Conservation (phyloP, 2,329 filamentous ascomycete genomes). For the Aspergillus pseudotamarii region DNA sequence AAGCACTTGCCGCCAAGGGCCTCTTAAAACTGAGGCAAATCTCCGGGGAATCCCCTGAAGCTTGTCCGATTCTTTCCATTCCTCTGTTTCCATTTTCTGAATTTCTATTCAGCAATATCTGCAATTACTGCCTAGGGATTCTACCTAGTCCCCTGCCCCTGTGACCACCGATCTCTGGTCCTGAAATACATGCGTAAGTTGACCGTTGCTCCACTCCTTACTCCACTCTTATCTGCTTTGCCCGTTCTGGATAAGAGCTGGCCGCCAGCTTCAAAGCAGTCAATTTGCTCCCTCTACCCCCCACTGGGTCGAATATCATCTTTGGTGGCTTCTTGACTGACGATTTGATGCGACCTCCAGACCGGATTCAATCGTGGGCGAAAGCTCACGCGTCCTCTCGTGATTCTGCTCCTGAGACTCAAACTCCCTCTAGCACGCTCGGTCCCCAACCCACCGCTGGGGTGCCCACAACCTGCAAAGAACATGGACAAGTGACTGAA, state of each 20-base stretch:
- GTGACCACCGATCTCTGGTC: slow-evolving; percentile 20
- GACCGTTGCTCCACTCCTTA: neutral
- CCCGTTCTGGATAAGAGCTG: slow-evolving; percentile 13
- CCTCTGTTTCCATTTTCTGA: neutral
- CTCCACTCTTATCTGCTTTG: neutral
- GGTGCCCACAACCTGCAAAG: neutral
- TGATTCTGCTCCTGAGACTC: slow-evolving; percentile 12
- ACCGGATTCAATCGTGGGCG: slow-evolving; percentile 45
- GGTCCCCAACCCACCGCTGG: slow-evolving; percentile 5
- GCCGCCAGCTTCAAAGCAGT: neutral
- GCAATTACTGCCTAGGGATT: neutral
- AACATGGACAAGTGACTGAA: slow-evolving; percentile 36
- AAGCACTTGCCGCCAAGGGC: slow-evolving; percentile 16
- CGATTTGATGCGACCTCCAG: slow-evolving; percentile 18
- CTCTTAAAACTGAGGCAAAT: slow-evolving; percentile 14
- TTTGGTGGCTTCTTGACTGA: neutral
- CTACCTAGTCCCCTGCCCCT: neutral
- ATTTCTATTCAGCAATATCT: neutral
- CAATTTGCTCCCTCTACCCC: slow-evolving; percentile 2
- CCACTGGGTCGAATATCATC: neutral
- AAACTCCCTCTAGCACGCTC: neutral
- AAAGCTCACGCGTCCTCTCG: slow-evolving; percentile 41
- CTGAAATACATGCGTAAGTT: slow-evolving; percentile 42
- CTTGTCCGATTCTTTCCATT: slow-evolving; percentile 19
- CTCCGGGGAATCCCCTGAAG: slow-evolving; percentile 15